phyloP scores from a whole-genome alignment of 495 filamentous ascomycete genomes.

The Lasiosphaeris hirsuta region DNA sequence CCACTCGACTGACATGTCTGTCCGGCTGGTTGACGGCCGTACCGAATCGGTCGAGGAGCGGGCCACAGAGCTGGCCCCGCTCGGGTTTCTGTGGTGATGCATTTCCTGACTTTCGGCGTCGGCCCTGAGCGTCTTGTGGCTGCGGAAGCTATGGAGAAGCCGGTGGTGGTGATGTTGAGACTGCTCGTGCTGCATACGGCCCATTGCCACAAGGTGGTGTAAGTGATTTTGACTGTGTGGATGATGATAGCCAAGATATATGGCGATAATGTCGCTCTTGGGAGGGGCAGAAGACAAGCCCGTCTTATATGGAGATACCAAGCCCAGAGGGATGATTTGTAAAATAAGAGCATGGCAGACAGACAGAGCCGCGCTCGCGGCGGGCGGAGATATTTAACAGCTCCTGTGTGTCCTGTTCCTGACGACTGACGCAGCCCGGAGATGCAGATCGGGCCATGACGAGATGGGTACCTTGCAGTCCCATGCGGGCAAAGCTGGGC shows the following conservation, averaged over 20 bases:
- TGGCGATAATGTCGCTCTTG: no score
- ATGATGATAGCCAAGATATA: no score
- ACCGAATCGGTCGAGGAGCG: conserved; percentile 28
- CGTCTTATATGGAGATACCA: no score
- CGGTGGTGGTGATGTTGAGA: conserved; percentile 18
- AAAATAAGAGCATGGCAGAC: background rate
- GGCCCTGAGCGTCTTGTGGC: conserved; percentile 24
- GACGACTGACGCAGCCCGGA: conserved; percentile 5
- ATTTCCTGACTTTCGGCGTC: conserved; percentile 11
- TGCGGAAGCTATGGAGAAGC: conserved; percentile 33
- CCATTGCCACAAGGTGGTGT: conserved; percentile 15
- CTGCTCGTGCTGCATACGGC: conserved; percentile 20
- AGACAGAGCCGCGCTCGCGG: background rate
- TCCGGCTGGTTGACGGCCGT: conserved; percentile 25
- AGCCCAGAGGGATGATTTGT: background rate
- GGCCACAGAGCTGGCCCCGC: conserved; percentile 26
- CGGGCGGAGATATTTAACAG: conserved; percentile 15
- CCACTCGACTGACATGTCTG: conserved; percentile 30
- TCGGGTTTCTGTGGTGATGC: conserved; percentile 20
- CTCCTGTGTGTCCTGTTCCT: conserved; percentile 12
- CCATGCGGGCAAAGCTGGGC: no score
- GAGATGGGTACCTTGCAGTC: no score
- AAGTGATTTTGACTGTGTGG: background rate
- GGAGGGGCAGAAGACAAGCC: no score
- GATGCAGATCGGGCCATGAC: background rate